A percentile compares a stretch with the other conserved stretches of the same genome.
phyloP scores from a whole-genome alignment of 192 early-diverging fungal species.

The Thamnidium elegans region DNA sequence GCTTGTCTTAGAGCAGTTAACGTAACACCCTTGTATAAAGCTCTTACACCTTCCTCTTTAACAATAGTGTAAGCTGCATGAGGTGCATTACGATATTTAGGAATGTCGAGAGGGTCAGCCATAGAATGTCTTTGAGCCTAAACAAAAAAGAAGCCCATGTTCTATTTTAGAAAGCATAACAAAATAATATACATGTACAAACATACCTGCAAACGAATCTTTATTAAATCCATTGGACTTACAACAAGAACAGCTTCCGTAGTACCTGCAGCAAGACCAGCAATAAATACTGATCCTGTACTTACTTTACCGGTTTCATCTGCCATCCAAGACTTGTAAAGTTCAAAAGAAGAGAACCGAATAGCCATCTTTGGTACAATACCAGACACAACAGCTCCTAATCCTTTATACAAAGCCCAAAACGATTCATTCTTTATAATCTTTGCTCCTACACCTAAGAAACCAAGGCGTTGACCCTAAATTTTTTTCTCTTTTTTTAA shows the following conservation, averaged over 20 bases:
- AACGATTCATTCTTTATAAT: conserved; percentile 86
- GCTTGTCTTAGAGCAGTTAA: conserved; percentile 92
- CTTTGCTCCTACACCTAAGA: conserved; percentile 75
- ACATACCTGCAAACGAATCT: conserved; percentile 84
- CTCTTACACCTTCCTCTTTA: conserved; percentile 82
- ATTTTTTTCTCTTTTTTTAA: not conserved
- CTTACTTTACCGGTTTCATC: conserved; percentile 51
- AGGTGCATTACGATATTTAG: conserved; percentile 93
- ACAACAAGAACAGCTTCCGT: conserved; percentile 96
- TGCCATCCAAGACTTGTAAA: conserved; percentile 80
- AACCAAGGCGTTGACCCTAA: conserved; percentile 48
- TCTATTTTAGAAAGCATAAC: not conserved
- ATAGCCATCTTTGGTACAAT: conserved; percentile 99
- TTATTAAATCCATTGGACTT: conserved; percentile 98
- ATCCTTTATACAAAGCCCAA: conserved; percentile 91
- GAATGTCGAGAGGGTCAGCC: conserved; percentile 91
- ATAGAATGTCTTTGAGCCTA: conserved; percentile 91
- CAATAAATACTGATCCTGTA: conserved; percentile 69
- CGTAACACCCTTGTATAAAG: conserved; percentile 91
- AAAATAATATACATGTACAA: not conserved
- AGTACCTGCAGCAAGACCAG: conserved; percentile 85
- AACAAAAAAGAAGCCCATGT: not conserved
- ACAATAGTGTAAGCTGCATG: conserved; percentile 90
- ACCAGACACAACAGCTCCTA: conserved; percentile 91
- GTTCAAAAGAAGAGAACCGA: conserved; percentile 93